Percentiles rank a stretch among this genome's conserved stretches.
Conservation (phyloP, 768 basidiomycete species). For the Favolaschia claudopus region DNA sequence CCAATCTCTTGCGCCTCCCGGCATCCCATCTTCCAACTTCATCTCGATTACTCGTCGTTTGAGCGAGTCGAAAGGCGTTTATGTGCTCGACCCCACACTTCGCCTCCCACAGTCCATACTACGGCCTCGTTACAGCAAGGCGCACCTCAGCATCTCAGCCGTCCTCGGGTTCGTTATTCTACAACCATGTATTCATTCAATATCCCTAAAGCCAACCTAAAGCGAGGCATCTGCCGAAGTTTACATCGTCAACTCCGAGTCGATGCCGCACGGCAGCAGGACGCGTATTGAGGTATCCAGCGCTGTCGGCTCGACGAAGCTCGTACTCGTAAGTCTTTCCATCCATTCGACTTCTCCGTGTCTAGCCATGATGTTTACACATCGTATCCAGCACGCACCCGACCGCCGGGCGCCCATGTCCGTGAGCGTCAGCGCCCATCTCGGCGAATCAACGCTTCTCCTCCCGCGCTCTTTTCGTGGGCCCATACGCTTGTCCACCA, state of each 20-base stretch:
- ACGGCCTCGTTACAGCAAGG: background rate
- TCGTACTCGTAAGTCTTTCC: constrained; percentile 11
- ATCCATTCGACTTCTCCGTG: background rate
- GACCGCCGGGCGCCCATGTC: constrained; percentile 12
- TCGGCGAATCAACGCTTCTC: constrained; percentile 13
- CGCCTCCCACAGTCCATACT: constrained; percentile 13
- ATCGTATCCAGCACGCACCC: constrained; percentile 12
- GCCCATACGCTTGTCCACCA: constrained; percentile 2
- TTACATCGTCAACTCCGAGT: constrained; percentile 3
- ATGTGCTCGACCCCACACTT: constrained; percentile 20
- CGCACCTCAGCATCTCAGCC: constrained; percentile 15
- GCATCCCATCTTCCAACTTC: constrained; percentile 10
- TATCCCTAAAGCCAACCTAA: no score
- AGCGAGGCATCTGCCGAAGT: constrained; percentile 10
- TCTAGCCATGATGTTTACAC: no score
- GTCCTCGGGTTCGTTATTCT: no score
- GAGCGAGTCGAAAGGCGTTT: constrained; percentile 18
- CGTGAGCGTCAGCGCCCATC: constrained; percentile 1
- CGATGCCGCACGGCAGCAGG: constrained; percentile 1
- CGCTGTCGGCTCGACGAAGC: constrained; percentile 1
- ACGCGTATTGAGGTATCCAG: constrained; percentile 15
- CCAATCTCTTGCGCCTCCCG: background rate
- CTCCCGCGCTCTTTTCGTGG: constrained; percentile 27
- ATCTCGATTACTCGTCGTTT: constrained; percentile 10
- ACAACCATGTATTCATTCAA: no score